phyloP scores from a whole-genome alignment of 2,329 filamentous ascomycete genomes.

The Cytospora piceae region DNA sequence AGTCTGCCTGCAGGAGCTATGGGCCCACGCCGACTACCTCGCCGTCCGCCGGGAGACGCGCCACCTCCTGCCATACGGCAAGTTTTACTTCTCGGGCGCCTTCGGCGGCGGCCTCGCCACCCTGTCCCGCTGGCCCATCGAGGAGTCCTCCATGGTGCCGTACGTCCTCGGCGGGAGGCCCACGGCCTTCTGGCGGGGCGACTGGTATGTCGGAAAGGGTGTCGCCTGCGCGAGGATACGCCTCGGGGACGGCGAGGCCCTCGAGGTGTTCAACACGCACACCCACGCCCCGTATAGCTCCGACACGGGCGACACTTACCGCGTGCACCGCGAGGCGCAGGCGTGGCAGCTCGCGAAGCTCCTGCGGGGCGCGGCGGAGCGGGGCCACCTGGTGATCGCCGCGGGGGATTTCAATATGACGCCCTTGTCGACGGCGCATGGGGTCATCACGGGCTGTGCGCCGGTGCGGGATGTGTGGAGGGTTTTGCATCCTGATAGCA shows the following conservation, averaged over 20 bases:
- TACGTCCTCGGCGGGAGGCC: slow-evolving; percentile 94
- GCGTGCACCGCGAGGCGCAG: slow-evolving; percentile 88
- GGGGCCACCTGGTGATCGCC: slow-evolving; percentile 81
- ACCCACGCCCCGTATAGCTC: slow-evolving; percentile 85
- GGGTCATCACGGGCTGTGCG: slow-evolving; percentile 77
- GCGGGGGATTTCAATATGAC: slow-evolving; percentile 97
- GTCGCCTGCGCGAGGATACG: slow-evolving; percentile 82
- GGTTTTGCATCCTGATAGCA: slow-evolving; percentile 79
- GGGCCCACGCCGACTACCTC: slow-evolving; percentile 82
- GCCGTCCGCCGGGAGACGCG: slow-evolving; percentile 73
- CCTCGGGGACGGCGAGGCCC: slow-evolving; percentile 66
- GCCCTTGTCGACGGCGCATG: slow-evolving; percentile 83
- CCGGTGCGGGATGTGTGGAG: slow-evolving; percentile 85
- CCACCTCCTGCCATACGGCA: slow-evolving; percentile 80
- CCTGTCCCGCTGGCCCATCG: slow-evolving; percentile 88
- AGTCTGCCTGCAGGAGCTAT: slow-evolving; percentile 94
- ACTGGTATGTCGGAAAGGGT: slow-evolving; percentile 97
- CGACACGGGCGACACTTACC: slow-evolving; percentile 76
- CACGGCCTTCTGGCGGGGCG: slow-evolving; percentile 89
- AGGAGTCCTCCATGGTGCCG: slow-evolving; percentile 80
- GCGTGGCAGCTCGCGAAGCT: slow-evolving; percentile 94
- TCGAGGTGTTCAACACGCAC: slow-evolving; percentile 94
- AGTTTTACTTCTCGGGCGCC: slow-evolving; percentile 89
- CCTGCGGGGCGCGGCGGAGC: slow-evolving; percentile 77
- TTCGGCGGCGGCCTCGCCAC: slow-evolving; percentile 91